These are phyloP conservation scores for Agrostemma githago DNA, from an alignment of 148 eudicot species.

Conservation along the genomic window DNA sequence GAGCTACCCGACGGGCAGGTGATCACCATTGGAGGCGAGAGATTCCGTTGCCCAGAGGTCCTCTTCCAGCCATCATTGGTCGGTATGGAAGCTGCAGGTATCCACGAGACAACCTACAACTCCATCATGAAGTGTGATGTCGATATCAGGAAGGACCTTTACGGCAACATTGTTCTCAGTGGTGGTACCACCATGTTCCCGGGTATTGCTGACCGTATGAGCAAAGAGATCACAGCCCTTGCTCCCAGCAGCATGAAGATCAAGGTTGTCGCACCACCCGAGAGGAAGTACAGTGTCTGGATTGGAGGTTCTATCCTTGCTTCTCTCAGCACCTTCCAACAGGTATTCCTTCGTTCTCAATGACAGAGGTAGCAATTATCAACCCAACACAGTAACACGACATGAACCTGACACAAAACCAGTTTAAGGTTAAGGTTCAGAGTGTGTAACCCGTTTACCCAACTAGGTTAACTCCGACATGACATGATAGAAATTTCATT, in stretches of 20 bases:
- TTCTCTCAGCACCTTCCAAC: slow-evolving; percentile 41
- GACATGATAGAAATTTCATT: no score
- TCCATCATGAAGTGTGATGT: slow-evolving; percentile 47
- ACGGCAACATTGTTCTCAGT: slow-evolving; percentile 42
- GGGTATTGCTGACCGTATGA: slow-evolving; percentile 42
- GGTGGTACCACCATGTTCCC: slow-evolving; percentile 44
- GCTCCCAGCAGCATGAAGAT: slow-evolving; percentile 46
- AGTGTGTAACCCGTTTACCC: no score
- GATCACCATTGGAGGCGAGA: slow-evolving; percentile 36
- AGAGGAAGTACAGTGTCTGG: slow-evolving; percentile 45
- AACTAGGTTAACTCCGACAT: no score
- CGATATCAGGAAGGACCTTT: slow-evolving; percentile 38
- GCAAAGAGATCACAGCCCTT: slow-evolving; percentile 39
- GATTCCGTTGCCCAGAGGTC: slow-evolving; percentile 42
- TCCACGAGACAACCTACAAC: slow-evolving; percentile 38
- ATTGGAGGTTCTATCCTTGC: slow-evolving; percentile 44
- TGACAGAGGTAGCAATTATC: no score
- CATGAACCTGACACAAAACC: no score
- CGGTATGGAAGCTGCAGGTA: slow-evolving; percentile 38
- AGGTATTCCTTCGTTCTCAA: slow-evolving; percentile 19
- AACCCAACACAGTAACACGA: no score
- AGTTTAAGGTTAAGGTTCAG: no score
- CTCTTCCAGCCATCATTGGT: slow-evolving; percentile 39
- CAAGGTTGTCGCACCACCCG: slow-evolving; percentile 41
- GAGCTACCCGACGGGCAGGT: slow-evolving; percentile 40